Percentiles rank a stretch among this genome's conserved stretches.
Evolutionary conservation across 225 moss, liverwort and hornwort species (phyloP).

Genomic region (Polytrichum commune): DNA sequence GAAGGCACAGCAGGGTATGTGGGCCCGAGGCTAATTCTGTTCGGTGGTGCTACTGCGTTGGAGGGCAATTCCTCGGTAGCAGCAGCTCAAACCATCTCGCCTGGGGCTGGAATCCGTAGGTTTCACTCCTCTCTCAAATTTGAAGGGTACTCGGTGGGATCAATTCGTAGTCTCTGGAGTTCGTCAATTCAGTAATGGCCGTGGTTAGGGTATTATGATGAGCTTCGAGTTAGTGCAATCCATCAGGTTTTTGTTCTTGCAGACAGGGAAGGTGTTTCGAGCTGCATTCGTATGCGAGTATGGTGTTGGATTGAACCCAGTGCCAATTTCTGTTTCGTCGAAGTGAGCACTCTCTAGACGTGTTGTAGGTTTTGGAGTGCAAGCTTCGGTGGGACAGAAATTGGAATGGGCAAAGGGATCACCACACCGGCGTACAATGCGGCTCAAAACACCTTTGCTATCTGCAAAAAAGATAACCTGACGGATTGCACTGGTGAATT

Average conservation of each 20-base stretch:
- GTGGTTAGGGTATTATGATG: not conserved
- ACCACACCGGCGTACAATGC: not conserved
- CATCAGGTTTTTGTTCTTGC: not conserved
- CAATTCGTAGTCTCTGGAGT: no score
- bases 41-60: conserved; percentile 70
- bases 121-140: not conserved
- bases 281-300: not conserved
- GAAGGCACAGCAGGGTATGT: conserved; percentile 56
- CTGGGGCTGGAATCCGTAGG: conserved; percentile 66
- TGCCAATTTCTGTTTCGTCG: no score
- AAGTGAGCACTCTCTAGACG: no score
- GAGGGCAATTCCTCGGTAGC: conserved; percentile 60
- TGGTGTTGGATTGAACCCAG: not conserved
- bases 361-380: no score
- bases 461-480: not conserved
- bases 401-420: not conserved
- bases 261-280: not conserved
- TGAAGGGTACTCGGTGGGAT: not conserved
- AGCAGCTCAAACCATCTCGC: conserved; percentile 36
- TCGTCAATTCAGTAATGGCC: not conserved
- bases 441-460: not conserved
- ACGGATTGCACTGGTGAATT: not conserved
- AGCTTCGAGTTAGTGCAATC: not conserved
- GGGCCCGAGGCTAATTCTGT: conserved; percentile 65
- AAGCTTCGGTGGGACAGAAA: no score